Percentiles rank a stretch among this genome's conserved stretches.
Conservation (phyloP, 768 basidiomycete species). For the Tephrocybe sp. region DNA sequence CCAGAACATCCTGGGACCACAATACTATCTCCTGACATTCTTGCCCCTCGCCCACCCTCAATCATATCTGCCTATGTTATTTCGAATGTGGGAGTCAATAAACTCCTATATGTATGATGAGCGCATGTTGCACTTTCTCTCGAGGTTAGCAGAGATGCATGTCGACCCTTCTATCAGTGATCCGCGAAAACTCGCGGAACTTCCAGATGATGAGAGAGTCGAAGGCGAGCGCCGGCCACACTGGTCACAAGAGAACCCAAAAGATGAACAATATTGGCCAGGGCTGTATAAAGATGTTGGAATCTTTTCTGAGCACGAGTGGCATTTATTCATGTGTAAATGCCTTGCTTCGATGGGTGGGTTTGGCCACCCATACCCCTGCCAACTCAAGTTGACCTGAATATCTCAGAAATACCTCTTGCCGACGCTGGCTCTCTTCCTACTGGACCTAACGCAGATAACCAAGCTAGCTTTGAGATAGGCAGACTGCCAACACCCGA, state of each 20-base stretch:
- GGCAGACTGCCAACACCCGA: conserved; percentile 65
- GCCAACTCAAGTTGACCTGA: conserved; percentile 3
- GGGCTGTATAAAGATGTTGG: conserved; percentile 87
- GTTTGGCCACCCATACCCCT: conserved; percentile 21
- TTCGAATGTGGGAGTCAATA: conserved; percentile 84
- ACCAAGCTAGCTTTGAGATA: conserved; percentile 70
- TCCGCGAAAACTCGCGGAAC: conserved; percentile 59
- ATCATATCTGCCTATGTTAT: conserved; percentile 78
- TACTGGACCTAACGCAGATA: conserved; percentile 75
- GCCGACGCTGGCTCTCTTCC: conserved; percentile 73
- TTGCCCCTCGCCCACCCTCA: conserved; percentile 84
- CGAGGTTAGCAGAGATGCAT: conserved; percentile 76
- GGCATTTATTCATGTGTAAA: conserved; percentile 86
- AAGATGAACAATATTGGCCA: conserved; percentile 46
- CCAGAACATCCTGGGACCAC: conserved; percentile 73
- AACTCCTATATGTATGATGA: conserved; percentile 91
- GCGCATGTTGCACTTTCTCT: conserved; percentile 81
- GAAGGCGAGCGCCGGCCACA: conserved; percentile 59
- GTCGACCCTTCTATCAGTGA: conserved; percentile 75
- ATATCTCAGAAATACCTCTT: conserved; percentile 58
- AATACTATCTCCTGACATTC: conserved; percentile 85
- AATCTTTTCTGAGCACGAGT: conserved; percentile 82
- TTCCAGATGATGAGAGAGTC: conserved; percentile 68
- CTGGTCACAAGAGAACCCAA: conserved; percentile 46
- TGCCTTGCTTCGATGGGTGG: conserved; percentile 80